Conservation (phyloP, 176 grass and related monocot genomes). For the Musa acuminata region DNA sequence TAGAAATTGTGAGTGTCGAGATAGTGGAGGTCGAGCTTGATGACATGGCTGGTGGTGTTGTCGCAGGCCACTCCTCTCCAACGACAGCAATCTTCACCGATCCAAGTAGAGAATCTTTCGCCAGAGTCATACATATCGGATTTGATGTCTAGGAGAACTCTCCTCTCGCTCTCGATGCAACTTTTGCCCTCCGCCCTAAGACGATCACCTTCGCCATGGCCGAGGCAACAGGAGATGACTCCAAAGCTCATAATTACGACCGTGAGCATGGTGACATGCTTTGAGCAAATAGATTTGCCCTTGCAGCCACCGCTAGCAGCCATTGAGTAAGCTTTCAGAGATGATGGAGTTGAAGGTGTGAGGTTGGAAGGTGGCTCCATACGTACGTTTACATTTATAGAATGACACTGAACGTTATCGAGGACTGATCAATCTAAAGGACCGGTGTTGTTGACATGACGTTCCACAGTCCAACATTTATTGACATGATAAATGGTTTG, state of each 20-base stretch:
- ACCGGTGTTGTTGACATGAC: too few species aligned
- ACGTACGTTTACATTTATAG: too few species aligned
- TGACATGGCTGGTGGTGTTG: conserved; percentile 24
- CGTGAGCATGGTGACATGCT: neutral
- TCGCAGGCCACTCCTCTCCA: conserved; percentile 33
- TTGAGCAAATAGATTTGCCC: neutral
- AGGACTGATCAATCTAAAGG: too few species aligned
- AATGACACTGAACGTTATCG: too few species aligned
- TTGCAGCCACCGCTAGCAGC: neutral
- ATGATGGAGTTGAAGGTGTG: too few species aligned
- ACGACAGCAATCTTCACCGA: conserved; percentile 31
- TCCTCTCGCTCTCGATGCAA: neutral
- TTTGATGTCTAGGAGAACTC: conserved; percentile 3
- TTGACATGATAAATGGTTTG: too few species aligned
- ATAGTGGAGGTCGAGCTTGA: neutral
- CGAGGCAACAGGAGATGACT: neutral
- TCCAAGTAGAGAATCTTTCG: conserved; percentile 24
- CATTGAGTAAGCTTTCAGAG: neutral
- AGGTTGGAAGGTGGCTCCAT: too few species aligned
- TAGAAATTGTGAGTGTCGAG: neutral
- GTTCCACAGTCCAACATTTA: too few species aligned
- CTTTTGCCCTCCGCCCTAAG: neutral
- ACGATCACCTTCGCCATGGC: neutral
- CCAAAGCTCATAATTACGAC: neutral
- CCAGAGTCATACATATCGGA: conserved; percentile 1